Percentiles rank a stretch among this genome's conserved stretches.
Conservation (phyloP, 768 basidiomycete genomes). For the Suillus variegatus region DNA sequence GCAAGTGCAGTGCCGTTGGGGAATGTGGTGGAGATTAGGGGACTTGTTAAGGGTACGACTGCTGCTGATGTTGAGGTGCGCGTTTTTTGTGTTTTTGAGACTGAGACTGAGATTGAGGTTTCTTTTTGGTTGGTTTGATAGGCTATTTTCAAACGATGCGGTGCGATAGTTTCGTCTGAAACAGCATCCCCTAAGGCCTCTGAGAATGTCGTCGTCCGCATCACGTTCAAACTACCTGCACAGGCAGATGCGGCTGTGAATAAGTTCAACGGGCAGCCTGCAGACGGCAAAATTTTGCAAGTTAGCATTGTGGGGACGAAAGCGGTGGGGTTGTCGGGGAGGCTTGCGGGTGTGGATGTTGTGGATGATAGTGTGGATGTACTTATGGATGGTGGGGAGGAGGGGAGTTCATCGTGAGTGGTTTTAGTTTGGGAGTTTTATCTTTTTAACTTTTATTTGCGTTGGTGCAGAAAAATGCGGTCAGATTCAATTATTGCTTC, state of each 20-base stretch:
- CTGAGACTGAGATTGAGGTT: not conserved
- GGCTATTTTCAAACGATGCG: constrained; percentile 84
- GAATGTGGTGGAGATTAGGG: constrained; percentile 75
- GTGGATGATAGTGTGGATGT: constrained; percentile 45
- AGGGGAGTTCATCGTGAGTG: constrained; percentile 54
- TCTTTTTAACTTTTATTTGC: not conserved
- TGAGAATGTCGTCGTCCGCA: constrained; percentile 57
- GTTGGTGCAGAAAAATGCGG: constrained; percentile 69
- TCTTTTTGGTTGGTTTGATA: constrained; percentile 10
- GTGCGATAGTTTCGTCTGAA: constrained; percentile 52
- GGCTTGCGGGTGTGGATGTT: constrained; percentile 57
- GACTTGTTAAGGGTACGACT: constrained; percentile 74
- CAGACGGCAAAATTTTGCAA: constrained; percentile 74
- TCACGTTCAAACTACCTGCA: constrained; percentile 67
- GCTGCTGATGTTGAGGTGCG: constrained; percentile 70
- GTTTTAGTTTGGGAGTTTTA: not conserved
- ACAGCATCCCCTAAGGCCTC: constrained; percentile 18
- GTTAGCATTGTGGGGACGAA: constrained; percentile 64
- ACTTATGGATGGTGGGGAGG: constrained; percentile 49
- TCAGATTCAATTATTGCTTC: constrained; percentile 69
- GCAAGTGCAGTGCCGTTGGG: constrained; percentile 52
- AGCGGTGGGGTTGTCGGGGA: constrained; percentile 55
- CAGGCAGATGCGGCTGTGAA: constrained; percentile 68
- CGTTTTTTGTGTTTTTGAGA: not conserved
- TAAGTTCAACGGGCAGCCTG: constrained; percentile 79